Evolutionary conservation across 2,329 filamentous ascomycete species (phyloP).

Genomic region (Alternaria novae-zelandiae): DNA sequence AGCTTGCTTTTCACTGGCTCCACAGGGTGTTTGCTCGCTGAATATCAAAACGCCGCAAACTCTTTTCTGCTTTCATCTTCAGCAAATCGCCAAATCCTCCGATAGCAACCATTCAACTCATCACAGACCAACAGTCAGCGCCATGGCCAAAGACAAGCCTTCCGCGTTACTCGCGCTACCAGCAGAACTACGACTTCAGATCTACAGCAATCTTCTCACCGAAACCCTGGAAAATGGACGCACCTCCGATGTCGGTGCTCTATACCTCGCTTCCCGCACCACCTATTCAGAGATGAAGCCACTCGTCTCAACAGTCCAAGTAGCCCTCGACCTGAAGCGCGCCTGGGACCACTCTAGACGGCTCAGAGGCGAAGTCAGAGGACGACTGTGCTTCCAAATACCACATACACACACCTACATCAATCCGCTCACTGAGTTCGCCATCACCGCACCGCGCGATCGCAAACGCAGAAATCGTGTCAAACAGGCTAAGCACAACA

Average conservation of each 20-base stretch:
- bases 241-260: neutral
- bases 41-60: neutral
- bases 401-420: neutral
- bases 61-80: neutral
- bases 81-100: neutral
- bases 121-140: neutral
- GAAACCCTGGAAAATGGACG: neutral
- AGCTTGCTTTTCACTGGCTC: too few species aligned
- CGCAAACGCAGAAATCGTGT: neutral
- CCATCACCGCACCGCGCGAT: neutral
- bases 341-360: neutral
- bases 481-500: neutral
- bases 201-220: neutral
- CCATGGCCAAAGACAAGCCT: neutral
- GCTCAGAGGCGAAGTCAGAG: neutral
- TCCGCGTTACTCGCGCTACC: neutral
- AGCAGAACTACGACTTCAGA: neutral
- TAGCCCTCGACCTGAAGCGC: neutral
- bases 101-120: neutral
- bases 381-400: neutral
- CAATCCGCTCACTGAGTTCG: neutral
- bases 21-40: neutral
- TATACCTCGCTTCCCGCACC: neutral
- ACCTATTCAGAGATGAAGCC: neutral
- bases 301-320: neutral